These are phyloP conservation scores for Cystobasidium sp. DNA, from an alignment of 1,284 basidiomycete genomes.

Conservation along the genomic window DNA sequence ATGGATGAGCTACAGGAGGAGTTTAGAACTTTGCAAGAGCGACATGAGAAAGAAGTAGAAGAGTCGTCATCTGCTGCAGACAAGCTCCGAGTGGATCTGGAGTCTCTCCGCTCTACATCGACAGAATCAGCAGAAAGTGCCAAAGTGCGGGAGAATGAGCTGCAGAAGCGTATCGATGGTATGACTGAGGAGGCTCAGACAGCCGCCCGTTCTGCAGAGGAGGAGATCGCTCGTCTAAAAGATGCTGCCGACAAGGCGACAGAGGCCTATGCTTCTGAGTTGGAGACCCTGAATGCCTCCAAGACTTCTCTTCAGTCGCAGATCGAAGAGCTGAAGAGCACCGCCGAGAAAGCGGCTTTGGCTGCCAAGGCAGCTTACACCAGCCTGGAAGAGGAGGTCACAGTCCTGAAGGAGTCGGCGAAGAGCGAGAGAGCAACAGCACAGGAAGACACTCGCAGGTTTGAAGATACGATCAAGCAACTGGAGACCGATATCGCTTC, in stretches of 20 bases:
- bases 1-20: background rate
- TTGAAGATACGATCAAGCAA: constrained; percentile 1
- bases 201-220: background rate
- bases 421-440: background rate
- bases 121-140: constrained; percentile 21
- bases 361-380: no score
- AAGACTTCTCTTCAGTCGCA: no score
- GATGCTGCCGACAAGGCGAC: no score
- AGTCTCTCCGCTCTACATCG: background rate
- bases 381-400: no score
- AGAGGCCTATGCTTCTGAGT: no score
- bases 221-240: background rate
- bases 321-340: no score
- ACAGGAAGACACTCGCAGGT: background rate
- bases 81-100: background rate
- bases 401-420: no score
- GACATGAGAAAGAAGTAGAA: background rate
- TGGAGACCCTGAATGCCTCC: no score
- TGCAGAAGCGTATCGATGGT: constrained; percentile 29
- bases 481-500: background rate
- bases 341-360: no score
- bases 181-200: background rate
- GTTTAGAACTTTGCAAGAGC: background rate
- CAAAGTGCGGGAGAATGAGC: constrained; percentile 25
- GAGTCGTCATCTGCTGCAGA: background rate